phyloP scores from a whole-genome alignment of 1,139 yeast species.

The Kluyveromyces sp. region DNA sequence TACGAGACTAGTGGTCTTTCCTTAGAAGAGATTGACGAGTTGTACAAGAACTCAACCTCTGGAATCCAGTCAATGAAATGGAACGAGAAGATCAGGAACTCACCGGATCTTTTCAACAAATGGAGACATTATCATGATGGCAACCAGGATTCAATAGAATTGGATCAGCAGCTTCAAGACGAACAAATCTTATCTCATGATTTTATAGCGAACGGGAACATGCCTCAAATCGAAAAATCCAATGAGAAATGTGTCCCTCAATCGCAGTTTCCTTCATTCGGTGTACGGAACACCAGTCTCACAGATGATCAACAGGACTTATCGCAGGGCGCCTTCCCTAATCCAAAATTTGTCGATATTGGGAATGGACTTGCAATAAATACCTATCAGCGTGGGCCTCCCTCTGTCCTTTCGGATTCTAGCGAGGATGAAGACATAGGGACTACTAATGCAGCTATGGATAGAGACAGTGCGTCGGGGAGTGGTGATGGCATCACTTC shows the following conservation, averaged over 20 bases:
- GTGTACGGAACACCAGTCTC: conserved; percentile 5
- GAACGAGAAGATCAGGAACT: conserved; percentile 22
- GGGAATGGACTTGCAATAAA: conserved; percentile 31
- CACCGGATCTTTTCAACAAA: conserved; percentile 6
- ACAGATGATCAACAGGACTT: not conserved
- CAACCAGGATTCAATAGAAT: not conserved
- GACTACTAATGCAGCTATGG: not conserved
- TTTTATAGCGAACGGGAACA: not conserved
- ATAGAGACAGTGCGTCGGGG: not conserved
- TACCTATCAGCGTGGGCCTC: conserved; percentile 29
- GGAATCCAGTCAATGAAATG: conserved; percentile 31
- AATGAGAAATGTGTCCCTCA: not conserved
- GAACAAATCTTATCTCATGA: not conserved
- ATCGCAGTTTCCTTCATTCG: not conserved
- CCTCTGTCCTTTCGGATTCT: conserved; percentile 26
- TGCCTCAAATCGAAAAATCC: not conserved
- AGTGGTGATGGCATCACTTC: not conserved
- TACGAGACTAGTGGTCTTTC: conserved; percentile 72
- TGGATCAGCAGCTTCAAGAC: not conserved
- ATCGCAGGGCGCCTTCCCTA: not conserved
- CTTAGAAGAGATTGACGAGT: conserved; percentile 68
- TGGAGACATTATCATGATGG: not conserved
- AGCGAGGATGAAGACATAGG: conserved; percentile 15
- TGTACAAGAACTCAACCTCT: conserved; percentile 42
- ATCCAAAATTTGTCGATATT: conserved; percentile 23